Base-by-base conservation (phyloP, 2,329 filamentous ascomycete genomes). In the Alternaria infectoria region DNA sequence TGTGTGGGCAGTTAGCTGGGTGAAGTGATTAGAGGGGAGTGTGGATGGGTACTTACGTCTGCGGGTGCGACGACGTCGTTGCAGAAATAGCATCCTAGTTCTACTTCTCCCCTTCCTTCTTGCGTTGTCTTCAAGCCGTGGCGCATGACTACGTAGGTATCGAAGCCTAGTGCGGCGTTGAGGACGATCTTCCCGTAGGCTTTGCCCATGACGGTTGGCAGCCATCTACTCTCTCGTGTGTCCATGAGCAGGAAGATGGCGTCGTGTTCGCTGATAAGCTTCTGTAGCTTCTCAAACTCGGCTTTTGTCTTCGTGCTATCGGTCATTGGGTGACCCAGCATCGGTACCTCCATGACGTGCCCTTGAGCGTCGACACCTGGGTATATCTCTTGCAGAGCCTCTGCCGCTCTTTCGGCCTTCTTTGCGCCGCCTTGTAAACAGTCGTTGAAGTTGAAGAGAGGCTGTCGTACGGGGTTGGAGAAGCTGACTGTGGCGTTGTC, bases 201-300 rank as follows among this genome's bases (percentile, higher is more conserved):
- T 80, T 98, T 99, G 44, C 91, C 95, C 90, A 99, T 97, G 15
- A 99, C 89, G 0, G 95, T 98, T 1, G 96, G 96, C 44, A 99
- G 84, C 96, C 96, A 99, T 68, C 96, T 86, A 50, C 93, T 96
- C 81, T 99, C 96, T 66, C 96, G 86, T 10, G 93, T 97, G 74
- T 98, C 95, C 93, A 98, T 97, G 5, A 99, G 87, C n/a, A 99
- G 84, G 77, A 99, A 99, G 25, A 99, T 90, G 17, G 88, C 94
- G 76, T 99, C 96, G 74, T 99, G 96, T 25, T 90, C 88, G 52
- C 93, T 86, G 58, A 99, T 90, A 13, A 99, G 83, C 52, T 85
- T 80, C 73, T 91, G 86, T 5, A 99, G 83, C 66, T 87, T 89
- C 61, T 93, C 89, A 72, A 92, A 97, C 54, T 98, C 92, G 6